These are phyloP conservation scores for Nicotiana noctiflora DNA, from an alignment of 257 asterid species.

Conservation along the genomic window DNA sequence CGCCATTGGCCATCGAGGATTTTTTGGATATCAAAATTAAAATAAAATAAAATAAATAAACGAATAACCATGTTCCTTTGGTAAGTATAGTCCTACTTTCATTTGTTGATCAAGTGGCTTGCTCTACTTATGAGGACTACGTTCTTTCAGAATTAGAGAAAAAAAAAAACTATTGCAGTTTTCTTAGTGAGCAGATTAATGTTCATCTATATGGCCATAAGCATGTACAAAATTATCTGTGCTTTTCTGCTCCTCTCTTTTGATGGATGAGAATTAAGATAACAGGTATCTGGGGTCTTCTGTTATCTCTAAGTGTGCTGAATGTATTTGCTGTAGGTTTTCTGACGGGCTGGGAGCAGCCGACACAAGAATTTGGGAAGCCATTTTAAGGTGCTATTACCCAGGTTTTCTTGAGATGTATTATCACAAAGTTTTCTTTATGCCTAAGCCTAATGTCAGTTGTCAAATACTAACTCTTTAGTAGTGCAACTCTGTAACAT, in stretches of 20 bases:
- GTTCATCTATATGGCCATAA: neutral
- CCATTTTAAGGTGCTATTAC: slow-evolving; percentile 33
- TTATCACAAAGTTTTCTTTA: neutral
- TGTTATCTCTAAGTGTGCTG: slow-evolving; percentile 10
- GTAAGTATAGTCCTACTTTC: neutral
- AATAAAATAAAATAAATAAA: too few relatives aligned
- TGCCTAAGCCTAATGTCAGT: neutral
- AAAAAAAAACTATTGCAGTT: neutral
- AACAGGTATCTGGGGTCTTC: neutral
- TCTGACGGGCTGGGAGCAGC: slow-evolving; percentile 52
- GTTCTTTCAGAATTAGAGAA: neutral
- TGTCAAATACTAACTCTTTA: neutral
- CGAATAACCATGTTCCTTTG: neutral
- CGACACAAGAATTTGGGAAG: slow-evolving; percentile 41
- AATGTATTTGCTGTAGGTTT: slow-evolving; percentile 30
- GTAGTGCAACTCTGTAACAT: neutral
- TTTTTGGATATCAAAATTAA: too few relatives aligned
- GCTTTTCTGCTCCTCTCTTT: neutral
- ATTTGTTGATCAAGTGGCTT: slow-evolving; percentile 6
- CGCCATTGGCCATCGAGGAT: too few relatives aligned
- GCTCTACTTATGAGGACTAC: neutral
- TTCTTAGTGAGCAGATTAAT: neutral
- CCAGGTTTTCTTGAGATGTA: slow-evolving; percentile 2
- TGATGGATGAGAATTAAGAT: neutral
- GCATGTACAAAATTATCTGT: neutral